Percentiles rank a stretch among this genome's conserved stretches.
These are phyloP conservation scores for Solanum chiquidenum DNA, from an alignment of 257 asterid genomes.

Conservation along the genomic window DNA sequence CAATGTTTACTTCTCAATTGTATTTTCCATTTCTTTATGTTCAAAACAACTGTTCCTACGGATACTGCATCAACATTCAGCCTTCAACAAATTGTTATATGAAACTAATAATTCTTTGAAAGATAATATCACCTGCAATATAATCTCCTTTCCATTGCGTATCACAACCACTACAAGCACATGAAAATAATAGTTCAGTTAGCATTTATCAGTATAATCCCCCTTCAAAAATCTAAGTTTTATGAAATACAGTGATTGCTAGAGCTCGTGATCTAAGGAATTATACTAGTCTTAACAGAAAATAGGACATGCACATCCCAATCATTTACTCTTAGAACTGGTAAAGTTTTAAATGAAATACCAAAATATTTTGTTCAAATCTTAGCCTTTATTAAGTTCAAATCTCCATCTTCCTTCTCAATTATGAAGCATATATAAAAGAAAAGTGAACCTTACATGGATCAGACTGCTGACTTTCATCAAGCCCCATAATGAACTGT, in stretches of 20 bases:
- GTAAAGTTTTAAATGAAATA: neutral
- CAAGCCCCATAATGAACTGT: neutral
- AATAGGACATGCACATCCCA: neutral
- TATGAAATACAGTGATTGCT: neutral
- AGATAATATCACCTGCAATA: conserved; percentile 58
- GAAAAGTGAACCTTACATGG: neutral
- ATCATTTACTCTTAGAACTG: neutral
- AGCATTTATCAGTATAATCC: neutral
- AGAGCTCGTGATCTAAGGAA: neutral
- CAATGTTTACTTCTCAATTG: neutral
- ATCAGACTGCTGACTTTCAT: neutral
- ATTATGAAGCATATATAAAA: neutral
- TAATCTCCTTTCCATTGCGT: conserved; percentile 67
- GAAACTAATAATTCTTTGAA: neutral
- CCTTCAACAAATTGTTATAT: neutral
- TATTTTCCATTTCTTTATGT: neutral
- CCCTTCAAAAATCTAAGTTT: neutral
- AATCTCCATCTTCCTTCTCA: neutral
- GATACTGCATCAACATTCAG: neutral
- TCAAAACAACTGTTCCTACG: neutral
- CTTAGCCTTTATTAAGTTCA: neutral
- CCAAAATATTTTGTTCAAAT: neutral
- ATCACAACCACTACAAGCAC: conserved; percentile 50
- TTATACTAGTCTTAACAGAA: neutral
- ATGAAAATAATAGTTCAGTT: conserved; percentile 2